Base-by-base conservation (phyloP, 2,329 filamentous ascomycete genomes). In the Elsinoe australis region DNA sequence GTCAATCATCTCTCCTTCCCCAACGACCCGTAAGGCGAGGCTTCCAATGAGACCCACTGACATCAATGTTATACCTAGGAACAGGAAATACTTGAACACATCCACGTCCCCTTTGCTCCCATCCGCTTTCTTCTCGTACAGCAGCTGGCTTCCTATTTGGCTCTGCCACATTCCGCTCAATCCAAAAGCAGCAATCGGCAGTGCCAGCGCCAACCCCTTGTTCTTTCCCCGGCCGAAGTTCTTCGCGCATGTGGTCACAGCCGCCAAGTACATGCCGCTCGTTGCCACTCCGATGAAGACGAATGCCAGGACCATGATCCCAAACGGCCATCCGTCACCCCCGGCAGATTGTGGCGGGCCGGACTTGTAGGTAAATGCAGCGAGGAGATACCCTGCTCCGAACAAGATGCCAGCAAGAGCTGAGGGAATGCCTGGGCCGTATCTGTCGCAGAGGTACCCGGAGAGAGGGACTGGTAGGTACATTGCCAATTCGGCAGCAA, bases 181-280 rank as follows among this genome's bases (percentile, higher is more conserved):
- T 0, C 92, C 92, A 63, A 95, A 95, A 5, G 86, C 83, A 0
- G 92, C 87, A 63, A 96, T 95, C 1, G 92, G 92, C 51, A 87
- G 75, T 1, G 90, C 89, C 49, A 98, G 74, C 52, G 94, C 90
- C 44, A 98, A 70, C 0, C 92, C 92, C 59, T 90, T 84, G 60
- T 94, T 83, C 60, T 83, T 85, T 3, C 88, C 87, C 52, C 84
- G 81, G 41, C 89, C 89, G 67, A 96, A 98, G 68, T 96, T 98
- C 79, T 98, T 98, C 28, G 92, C 92, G 61, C 88, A 95, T 0
- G 90, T 94, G 5, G 90, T 90, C n/a, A 98, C 83, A 1, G 87
- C 83, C 44, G 82, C 78, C 49, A 96, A 74, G 65, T 96, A 98
- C 80, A 96, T 88, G 64, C 79, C 80, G 55, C 85, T 86, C 0